Conservation (phyloP, 306 rosid species). For the Quercus glauca region DNA sequence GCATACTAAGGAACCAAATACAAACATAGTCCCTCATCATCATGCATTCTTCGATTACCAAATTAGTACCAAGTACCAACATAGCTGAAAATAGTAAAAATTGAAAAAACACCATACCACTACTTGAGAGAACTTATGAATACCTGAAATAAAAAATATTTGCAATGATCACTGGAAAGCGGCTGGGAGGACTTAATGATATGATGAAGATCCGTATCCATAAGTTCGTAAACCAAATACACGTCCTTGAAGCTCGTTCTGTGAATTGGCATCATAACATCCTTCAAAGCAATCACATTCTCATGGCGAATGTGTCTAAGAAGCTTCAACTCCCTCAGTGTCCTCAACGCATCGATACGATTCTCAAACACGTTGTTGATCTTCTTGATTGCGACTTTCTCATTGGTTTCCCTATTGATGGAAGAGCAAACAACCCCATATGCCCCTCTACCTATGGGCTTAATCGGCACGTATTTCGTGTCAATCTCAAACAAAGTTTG, state of each 20-base stretch:
- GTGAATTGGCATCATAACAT: conserved; percentile 75
- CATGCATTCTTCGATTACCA: not conserved
- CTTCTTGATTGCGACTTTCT: conserved; percentile 90
- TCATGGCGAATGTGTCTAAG: conserved; percentile 70
- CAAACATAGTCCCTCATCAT: not conserved
- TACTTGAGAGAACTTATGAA: not conserved
- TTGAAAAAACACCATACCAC: not conserved
- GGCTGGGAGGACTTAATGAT: conserved; percentile 71
- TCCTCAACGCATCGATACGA: conserved; percentile 58
- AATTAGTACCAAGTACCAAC: not conserved
- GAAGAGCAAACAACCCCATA: conserved; percentile 89
- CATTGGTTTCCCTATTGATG: conserved; percentile 65
- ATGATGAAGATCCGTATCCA: conserved; percentile 88
- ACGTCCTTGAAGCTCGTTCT: conserved; percentile 68
- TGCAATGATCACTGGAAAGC: conserved; percentile 75
- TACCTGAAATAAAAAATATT: conserved; percentile 83
- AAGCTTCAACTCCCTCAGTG: conserved; percentile 80
- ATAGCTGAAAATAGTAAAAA: conserved; percentile 16
- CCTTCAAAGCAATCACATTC: conserved; percentile 81
- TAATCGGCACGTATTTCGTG: conserved; percentile 75
- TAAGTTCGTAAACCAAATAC: conserved; percentile 89
- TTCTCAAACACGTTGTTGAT: conserved; percentile 72
- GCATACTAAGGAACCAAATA: not conserved
- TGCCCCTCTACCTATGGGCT: conserved; percentile 78
- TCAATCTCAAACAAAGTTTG: conserved; percentile 82